Evolutionary conservation across 2,329 filamentous ascomycete genomes (phyloP).

Genomic region (Exophiala phaeomuriformis): DNA sequence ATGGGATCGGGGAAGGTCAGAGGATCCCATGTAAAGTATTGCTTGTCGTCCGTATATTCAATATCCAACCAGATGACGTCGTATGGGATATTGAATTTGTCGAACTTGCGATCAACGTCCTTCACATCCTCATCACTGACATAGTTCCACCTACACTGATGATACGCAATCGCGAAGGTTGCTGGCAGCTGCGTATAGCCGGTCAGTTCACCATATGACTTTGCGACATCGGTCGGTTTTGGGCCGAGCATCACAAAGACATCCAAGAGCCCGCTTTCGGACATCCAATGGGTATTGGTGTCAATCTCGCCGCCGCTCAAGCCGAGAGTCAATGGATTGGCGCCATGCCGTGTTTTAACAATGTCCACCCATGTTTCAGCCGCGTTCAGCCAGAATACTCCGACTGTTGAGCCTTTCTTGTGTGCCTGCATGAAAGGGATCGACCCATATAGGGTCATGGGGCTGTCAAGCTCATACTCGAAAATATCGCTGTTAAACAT

Average conservation of each 20-base stretch:
- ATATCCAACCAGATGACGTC: conserved; percentile 99
- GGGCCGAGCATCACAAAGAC: conserved; percentile 92
- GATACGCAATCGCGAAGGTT: conserved; percentile 85
- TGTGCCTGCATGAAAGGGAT: conserved; percentile 99
- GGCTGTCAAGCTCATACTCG: conserved; percentile 92
- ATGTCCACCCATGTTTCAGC: conserved; percentile 98
- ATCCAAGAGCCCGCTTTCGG: conserved; percentile 81
- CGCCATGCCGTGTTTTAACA: conserved; percentile 64
- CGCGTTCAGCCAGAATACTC: conserved; percentile 94
- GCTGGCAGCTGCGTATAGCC: conserved; percentile 87
- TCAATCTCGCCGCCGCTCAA: conserved; percentile 58
- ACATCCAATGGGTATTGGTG: conserved; percentile 95
- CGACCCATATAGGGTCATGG: conserved; percentile 96
- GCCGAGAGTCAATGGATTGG: conserved; percentile 71
- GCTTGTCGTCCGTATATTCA: conserved; percentile 92
- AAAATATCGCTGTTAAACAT: conserved; percentile 97
- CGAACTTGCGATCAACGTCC: conserved; percentile 92
- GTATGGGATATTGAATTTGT: conserved; percentile 91
- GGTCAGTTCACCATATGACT: conserved; percentile 79
- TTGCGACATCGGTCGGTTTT: conserved; percentile 71
- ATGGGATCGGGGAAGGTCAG: conserved; percentile 80
- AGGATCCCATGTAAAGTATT: conserved; percentile 96
- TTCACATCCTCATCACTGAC: conserved; percentile 94
- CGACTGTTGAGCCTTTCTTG: conserved; percentile 84
- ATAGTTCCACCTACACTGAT: conserved; percentile 99